Evolutionary conservation across 345 rosid species (phyloP), one percentile per base, ranked within the genome.

Genomic region (Hirschfeldia incana): DNA sequence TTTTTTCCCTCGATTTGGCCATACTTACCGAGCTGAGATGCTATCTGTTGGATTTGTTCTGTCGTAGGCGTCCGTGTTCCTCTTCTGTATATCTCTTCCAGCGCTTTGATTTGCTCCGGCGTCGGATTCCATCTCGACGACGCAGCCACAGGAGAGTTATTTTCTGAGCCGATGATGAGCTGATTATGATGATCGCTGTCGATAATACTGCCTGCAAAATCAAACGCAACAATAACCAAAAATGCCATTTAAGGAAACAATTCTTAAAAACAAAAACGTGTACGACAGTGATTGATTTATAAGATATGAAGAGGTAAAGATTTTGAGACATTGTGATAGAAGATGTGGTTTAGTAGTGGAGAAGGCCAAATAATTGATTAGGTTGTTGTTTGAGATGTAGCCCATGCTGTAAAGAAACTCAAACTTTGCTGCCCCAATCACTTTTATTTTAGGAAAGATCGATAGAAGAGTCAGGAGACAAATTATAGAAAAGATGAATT

Each of bases 41-140:
- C 87, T 26, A 91, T 91, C 74, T 82, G 83, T 70, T 91, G 90
- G 81, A 91, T 91, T 76, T 91, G 86, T 10, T 88, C 87, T 1
- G 93, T 83, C 2, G 88, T 72, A 0, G 96, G 96, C 7, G 89
- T 89, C 29, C 92, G 78, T 16, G 84, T 87, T 10, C 93, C 96
- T 8, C 81, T 82, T 74, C 85, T 74, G 68, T 89, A 91, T 53
- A 91, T 55, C 67, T 88, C 93, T 78, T 91, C 93, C 0, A 91
- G 87, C 30, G 86, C 79, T 51, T 82, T 78, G 10, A 91, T 55
- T 80, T 91, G 96, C 76, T 91, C 91, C 7, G 92, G 84, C 29
- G 93, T 91, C 2, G 96, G 96, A 70, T 88, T 91, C 96, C 96
- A 91, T 80, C 93, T 82, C 29, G 90, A 87, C 30, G 85, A 81